These are phyloP conservation scores for Colletotrichum sidae DNA, from an alignment of 2,329 filamentous ascomycete genomes.

Conservation along the genomic window DNA sequence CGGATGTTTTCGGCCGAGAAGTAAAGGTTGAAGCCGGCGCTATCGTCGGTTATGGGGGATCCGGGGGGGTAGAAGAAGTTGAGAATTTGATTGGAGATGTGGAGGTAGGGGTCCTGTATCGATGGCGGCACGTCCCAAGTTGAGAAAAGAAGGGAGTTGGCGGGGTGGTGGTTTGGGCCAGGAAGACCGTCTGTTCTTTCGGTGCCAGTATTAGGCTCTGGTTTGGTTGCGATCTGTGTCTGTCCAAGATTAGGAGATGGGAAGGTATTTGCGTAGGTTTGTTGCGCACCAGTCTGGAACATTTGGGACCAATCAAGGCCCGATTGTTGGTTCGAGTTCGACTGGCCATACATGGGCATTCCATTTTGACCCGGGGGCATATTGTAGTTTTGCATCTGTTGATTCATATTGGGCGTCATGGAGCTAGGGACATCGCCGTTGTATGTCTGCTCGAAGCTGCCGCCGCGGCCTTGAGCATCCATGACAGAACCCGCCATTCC, in stretches of 20 bases:
- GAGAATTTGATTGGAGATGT: constrained; percentile 67
- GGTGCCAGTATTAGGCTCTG: constrained; percentile 69
- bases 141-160: constrained; percentile 61
- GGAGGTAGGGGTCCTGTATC: constrained; percentile 62
- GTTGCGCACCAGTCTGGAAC: constrained; percentile 79
- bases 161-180: constrained; percentile 51
- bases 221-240: constrained; percentile 77
- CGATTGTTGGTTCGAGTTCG: constrained; percentile 70
- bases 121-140: constrained; percentile 60
- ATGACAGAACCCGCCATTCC: constrained; percentile 66
- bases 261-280: constrained; percentile 73
- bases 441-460: constrained; percentile 65
- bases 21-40: constrained; percentile 66
- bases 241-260: constrained; percentile 72
- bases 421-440: constrained; percentile 67
- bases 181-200: constrained; percentile 60
- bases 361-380: constrained; percentile 73
- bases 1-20: constrained; percentile 76
- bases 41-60: constrained; percentile 66
- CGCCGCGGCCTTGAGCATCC: constrained; percentile 55
- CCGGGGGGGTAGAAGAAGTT: constrained; percentile 68
- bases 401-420: constrained; percentile 72
- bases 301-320: constrained; percentile 82
- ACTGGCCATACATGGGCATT: constrained; percentile 72
- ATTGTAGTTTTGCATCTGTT: constrained; percentile 73